Base-by-base conservation (phyloP, 805 yeast species). In the Barnettozyma botsteinii region DNA sequence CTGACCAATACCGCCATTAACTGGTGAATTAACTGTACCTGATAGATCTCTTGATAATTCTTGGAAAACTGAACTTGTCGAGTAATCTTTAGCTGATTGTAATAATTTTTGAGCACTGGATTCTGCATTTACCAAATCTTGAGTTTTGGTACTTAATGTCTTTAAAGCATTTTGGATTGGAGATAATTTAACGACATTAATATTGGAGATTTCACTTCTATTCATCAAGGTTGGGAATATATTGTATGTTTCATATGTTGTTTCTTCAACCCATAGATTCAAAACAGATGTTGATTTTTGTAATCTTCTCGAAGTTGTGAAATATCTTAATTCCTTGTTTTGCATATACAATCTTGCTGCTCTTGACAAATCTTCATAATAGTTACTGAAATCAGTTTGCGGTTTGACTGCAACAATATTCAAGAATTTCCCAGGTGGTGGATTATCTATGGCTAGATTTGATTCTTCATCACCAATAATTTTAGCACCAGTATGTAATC, bases 1-100 rank as follows among this genome's bases (percentile, higher is more conserved):
- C 56, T 83, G 87, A 3, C 86, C 85, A 47, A 87, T 85, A 42
- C 96, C 96, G 26, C 96, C 96, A 57, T 87, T 87, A 6, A 87
- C 91, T 4, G 96, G 96, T 0, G 96, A 78, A 57, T 86, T 95
- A 40, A 88, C 89, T 0, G 96, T 85, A 31, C 96, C 96, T 3
- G 86, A 74, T 40, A 81, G 64, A 52, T 77, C 77, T 59, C 91
- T 69, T 6, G 89, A 79, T 45, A 84, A 62, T 54, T 79, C 86
- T 48, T 73, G 72, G 57, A 80, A 79, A 22, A 73, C 57, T 0
- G 78, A 61, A 3, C 67, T 55, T 35, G 61, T 65, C 36, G 70
- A 75, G 1, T 69, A 67, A 51, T 72, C 73, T 14, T 20, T 13
- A 13, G 33, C 24, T 22, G 76, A 79, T 48, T 69, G 75, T 40